Conservation (phyloP, 2,329 filamentous ascomycete genomes). For the Phialophora verrucosa region DNA sequence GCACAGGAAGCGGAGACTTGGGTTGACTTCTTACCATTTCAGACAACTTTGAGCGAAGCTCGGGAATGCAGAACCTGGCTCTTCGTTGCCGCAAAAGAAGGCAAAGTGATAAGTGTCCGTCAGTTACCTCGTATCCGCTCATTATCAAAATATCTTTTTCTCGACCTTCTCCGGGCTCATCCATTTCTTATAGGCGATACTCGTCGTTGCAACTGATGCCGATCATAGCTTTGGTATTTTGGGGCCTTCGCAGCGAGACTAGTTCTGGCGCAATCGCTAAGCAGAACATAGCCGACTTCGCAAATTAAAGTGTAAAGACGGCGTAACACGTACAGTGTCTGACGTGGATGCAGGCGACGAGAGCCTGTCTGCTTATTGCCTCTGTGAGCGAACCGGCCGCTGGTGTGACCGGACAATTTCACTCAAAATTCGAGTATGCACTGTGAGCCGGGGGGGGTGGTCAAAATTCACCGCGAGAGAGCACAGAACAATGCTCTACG, state of each 20-base stretch:
- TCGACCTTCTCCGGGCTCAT: background rate
- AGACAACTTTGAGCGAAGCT: conserved; percentile 15
- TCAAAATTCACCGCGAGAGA: conserved; percentile 6
- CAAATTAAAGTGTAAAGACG: conserved; percentile 26
- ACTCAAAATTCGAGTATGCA: conserved; percentile 19
- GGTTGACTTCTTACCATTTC: background rate
- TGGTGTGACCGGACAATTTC: conserved; percentile 26
- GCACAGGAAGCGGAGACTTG: background rate
- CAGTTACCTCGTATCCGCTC: too few relatives aligned
- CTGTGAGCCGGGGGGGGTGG: background rate
- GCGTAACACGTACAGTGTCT: background rate
- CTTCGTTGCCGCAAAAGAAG: too few relatives aligned
- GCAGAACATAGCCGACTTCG: conserved; percentile 27
- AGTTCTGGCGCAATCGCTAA: conserved; percentile 4
- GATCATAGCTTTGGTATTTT: conserved; percentile 22
- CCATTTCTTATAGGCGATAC: background rate
- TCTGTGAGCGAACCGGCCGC: conserved; percentile 21
- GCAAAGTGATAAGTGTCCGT: too few relatives aligned
- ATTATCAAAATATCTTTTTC: too few relatives aligned
- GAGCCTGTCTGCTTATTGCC: conserved; percentile 20
- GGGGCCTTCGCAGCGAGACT: background rate
- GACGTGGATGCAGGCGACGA: conserved; percentile 52
- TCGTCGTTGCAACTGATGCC: conserved; percentile 1
- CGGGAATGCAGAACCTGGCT: conserved; percentile 3
- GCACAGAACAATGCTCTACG: background rate